Base-by-base conservation (phyloP, 192 early-diverging fungal species). In the Neocallimastix lanati region DNA sequence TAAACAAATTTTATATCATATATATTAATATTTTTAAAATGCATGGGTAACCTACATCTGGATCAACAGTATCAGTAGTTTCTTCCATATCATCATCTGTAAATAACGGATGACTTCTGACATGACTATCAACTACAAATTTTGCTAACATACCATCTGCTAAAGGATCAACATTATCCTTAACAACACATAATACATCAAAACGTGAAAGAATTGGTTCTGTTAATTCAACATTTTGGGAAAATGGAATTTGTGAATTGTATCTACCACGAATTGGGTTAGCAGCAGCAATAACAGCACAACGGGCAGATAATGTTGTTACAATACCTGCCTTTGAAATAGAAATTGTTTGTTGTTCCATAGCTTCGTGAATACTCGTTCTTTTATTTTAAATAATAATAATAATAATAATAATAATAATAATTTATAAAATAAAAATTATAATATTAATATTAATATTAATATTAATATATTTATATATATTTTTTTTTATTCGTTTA, bases 171-270 rank as follows among this genome's bases (percentile, higher is more conserved):
- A 96, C 92, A 77, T 88, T 89, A 86, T 99, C 97, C 80, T 94
- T 91, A 29, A 99, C 96, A 13, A 99, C 97, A 83, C 95, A 97
- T 1, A 99, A 88, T 3, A 96, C 90, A 86, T 99, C 97, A 80
- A 99, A 99, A 83, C 97, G 96, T 28, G 97, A 99, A 81, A 99
- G 82, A 82, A 99, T 99, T 25, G 97, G 97, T 82, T 99, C 97
- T 0, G 97, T 99, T 80, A 99, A 86, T 84, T 99, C 96, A 28
- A 99, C 97, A 82, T 99, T 99, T 83, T 96, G 92, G 37, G 94
- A 94, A 79, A 99, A 96, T 0, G 96, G 92, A 28, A 97, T 89
- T 50, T 93, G 91, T n/a, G 94, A 88, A 80, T 93, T 93, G 85
- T 95, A 95, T 50, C 93, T 91, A 76, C 94, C 94, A 67, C 93